Percentiles rank a stretch among this genome's conserved stretches.
Conservation (phyloP, 129 eudicot genomes). For the Tagetes erecta region DNA sequence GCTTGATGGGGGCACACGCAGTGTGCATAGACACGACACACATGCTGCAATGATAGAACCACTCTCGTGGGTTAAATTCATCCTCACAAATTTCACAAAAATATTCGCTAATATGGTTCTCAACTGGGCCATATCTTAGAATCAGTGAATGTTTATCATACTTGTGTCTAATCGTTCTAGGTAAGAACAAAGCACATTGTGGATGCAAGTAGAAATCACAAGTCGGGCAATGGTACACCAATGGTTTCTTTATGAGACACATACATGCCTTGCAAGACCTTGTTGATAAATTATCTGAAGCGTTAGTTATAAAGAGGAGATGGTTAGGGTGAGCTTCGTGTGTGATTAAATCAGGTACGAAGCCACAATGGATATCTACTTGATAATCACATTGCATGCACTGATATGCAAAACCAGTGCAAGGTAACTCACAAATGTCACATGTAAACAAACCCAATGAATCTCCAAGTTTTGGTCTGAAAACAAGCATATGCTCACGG, state of each 20-base stretch:
- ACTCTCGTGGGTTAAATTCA: background rate
- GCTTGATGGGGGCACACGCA: too few species aligned
- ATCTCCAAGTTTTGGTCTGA: background rate
- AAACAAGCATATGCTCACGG: too few species aligned
- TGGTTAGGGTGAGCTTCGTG: constrained; percentile 6
- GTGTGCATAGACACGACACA: background rate
- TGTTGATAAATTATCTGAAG: too few species aligned
- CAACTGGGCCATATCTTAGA: constrained; percentile 9
- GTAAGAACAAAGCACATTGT: constrained; percentile 10
- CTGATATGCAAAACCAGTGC: constrained; percentile 8
- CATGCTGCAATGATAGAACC: background rate
- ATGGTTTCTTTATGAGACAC: too few species aligned
- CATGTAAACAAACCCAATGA: too few species aligned
- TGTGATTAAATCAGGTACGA: background rate
- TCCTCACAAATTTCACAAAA: background rate
- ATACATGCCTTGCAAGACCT: background rate
- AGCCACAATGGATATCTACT: constrained; percentile 12
- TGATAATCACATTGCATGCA: background rate
- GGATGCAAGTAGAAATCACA: constrained; percentile 5
- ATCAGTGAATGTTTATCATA: constrained; percentile 5
- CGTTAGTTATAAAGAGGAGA: background rate
- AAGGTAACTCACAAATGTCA: background rate
- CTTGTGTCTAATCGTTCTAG: background rate
- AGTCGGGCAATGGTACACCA: background rate
- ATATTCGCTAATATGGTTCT: background rate